These are phyloP conservation scores for Myrmaecium sp. DNA, from an alignment of 2,329 filamentous ascomycete species.

Conservation along the genomic window DNA sequence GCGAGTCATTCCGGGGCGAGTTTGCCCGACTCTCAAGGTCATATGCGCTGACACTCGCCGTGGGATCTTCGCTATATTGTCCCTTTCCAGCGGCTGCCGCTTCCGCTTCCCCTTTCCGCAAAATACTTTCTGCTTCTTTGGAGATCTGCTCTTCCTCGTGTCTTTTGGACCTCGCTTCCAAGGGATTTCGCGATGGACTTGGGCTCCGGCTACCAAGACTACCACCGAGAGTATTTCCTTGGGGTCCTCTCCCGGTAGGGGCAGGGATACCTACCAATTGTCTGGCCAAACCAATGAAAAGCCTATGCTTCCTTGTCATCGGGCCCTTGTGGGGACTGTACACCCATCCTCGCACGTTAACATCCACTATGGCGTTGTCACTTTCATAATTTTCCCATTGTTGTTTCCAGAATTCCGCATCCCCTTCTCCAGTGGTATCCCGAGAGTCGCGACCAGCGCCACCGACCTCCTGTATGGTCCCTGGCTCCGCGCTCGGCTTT, in stretches of 20 bases:
- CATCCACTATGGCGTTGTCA: conserved; percentile 73
- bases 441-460: conserved; percentile 25
- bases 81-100: conserved; percentile 53
- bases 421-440: conserved; percentile 32
- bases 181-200: conserved; percentile 25
- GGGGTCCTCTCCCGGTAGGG: conserved; percentile 29
- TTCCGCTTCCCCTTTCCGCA: conserved; percentile 54
- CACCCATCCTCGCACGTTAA: conserved; percentile 91
- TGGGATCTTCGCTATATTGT: conserved; percentile 53
- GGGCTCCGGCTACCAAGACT: conserved; percentile 26
- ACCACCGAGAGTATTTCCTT: too few species aligned
- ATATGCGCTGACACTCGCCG: conserved; percentile 23
- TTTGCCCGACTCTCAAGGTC: conserved; percentile 17
- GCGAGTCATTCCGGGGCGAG: conserved; percentile 9
- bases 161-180: conserved; percentile 32
- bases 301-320: conserved; percentile 70
- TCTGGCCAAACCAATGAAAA: conserved; percentile 72
- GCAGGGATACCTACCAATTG: conserved; percentile 75
- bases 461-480: conserved; percentile 19
- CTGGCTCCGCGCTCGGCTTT: conserved; percentile 22
- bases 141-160: conserved; percentile 51
- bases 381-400: conserved; percentile 71
- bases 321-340: conserved; percentile 74
- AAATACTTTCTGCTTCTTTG: conserved; percentile 59
- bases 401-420: conserved; percentile 58